A percentile compares a stretch with the other conserved stretches of the same genome.
These are phyloP conservation scores for Pharnaceum exiguum DNA, from an alignment of 148 eudicot species.

Conservation along the genomic window DNA sequence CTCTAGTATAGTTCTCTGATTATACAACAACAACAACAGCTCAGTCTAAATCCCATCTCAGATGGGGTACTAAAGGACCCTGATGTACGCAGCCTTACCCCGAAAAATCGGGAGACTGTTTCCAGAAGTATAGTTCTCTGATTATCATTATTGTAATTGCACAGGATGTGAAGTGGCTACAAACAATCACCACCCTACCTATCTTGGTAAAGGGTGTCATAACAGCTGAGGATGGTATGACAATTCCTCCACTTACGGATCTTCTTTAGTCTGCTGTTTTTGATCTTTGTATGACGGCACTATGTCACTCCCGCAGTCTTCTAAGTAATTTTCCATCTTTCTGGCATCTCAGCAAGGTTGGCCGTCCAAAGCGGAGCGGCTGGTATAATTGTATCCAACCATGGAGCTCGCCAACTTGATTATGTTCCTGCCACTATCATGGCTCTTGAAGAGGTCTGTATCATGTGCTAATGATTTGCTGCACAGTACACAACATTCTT, in stretches of 20 bases:
- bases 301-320: neutral
- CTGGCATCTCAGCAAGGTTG: constrained; percentile 50
- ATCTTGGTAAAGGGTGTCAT: constrained; percentile 95
- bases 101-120: no score
- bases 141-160: neutral
- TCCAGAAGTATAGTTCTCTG: no score
- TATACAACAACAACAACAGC: no score
- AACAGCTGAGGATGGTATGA: constrained; percentile 88
- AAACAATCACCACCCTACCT: constrained; percentile 87
- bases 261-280: no score
- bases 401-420: constrained; percentile 98
- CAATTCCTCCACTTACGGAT: neutral
- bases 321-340: neutral
- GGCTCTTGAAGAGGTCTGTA: constrained; percentile 90
- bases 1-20: neutral
- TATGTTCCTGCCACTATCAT: constrained; percentile 94
- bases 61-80: no score
- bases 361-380: constrained; percentile 86
- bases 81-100: no score
- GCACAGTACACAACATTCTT: neutral
- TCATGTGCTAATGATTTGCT: neutral
- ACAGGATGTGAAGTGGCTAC: constrained; percentile 98
- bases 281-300: neutral
- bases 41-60: no score
- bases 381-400: constrained; percentile 95